Evolutionary conservation across 192 early-diverging fungal species (phyloP).

Genomic region (Gigaspora rosea): DNA sequence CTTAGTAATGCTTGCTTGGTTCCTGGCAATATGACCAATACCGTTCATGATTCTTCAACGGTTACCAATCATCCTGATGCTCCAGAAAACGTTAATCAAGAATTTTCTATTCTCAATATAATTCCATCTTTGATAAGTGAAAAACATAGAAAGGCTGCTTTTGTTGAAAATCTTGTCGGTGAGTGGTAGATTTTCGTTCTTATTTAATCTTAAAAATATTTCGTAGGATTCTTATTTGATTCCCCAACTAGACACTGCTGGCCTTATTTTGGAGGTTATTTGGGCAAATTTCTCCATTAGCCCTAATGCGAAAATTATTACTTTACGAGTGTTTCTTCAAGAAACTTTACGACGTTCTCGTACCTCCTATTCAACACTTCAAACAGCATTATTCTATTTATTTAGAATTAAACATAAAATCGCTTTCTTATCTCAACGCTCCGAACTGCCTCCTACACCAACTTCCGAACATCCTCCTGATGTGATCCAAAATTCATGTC

Average conservation of each 20-base stretch:
- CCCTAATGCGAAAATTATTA: conserved; percentile 41
- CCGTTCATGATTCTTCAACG: not conserved
- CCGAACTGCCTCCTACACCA: conserved; percentile 10
- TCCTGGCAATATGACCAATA: not conserved
- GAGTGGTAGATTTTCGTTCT: not conserved
- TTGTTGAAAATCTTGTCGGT: conserved; percentile 31
- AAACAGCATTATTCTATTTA: conserved; percentile 76
- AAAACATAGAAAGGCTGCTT: conserved; percentile 30
- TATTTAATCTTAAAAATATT: not conserved
- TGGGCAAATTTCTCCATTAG: conserved; percentile 42
- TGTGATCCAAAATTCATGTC: conserved; percentile 18
- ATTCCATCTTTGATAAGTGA: conserved; percentile 29
- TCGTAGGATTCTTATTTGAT: not conserved
- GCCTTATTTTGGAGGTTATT: conserved; percentile 58
- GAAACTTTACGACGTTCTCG: conserved; percentile 74
- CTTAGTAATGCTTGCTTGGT: not conserved
- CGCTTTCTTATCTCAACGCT: conserved; percentile 23
- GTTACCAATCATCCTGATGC: conserved; percentile 11
- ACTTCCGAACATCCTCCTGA: not conserved
- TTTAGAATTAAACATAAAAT: conserved; percentile 47
- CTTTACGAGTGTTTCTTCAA: conserved; percentile 69
- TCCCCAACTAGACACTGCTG: conserved; percentile 48
- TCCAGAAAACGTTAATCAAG: conserved; percentile 12
- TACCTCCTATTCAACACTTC: conserved; percentile 77
- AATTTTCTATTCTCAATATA: conserved; percentile 24